Conservation (phyloP, 257 asterid species). For the Plantago major region DNA sequence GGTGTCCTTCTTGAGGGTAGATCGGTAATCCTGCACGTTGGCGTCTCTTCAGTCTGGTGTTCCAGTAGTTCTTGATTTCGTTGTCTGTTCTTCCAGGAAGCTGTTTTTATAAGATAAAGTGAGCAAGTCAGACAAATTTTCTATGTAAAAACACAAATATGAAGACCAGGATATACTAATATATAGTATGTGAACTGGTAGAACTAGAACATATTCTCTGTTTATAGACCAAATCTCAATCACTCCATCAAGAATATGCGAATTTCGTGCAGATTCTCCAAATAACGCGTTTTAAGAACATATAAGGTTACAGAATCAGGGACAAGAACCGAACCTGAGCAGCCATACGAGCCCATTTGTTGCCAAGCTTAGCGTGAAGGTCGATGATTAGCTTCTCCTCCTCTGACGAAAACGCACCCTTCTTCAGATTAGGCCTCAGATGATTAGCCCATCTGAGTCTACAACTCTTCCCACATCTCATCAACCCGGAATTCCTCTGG, state of each 20-base stretch:
- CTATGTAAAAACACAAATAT: too few species aligned
- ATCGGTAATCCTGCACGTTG: constrained; percentile 30
- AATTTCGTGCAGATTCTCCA: too few species aligned
- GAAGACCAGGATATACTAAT: too few species aligned
- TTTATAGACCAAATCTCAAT: too few species aligned
- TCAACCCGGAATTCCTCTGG: constrained; percentile 29
- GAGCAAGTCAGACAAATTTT: too few species aligned
- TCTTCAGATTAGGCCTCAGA: constrained; percentile 30
- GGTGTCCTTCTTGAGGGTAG: constrained; percentile 12
- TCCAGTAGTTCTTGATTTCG: constrained; percentile 32
- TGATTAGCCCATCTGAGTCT: constrained; percentile 32
- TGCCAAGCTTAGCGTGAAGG: constrained; percentile 34
- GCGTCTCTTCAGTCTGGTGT: constrained; percentile 28
- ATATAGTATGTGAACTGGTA: too few species aligned
- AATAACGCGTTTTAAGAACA: not conserved
- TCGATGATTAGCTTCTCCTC: constrained; percentile 28
- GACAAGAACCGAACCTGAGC: constrained; percentile 16
- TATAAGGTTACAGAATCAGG: too few species aligned
- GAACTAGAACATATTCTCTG: too few species aligned
- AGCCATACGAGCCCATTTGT: constrained; percentile 38
- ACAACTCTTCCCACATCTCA: constrained; percentile 32
- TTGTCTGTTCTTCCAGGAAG: constrained; percentile 30
- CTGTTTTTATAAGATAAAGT: constrained; percentile 7
- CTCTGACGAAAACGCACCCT: constrained; percentile 30
- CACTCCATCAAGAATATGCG: too few species aligned